These are phyloP conservation scores for Alternaria brassicicola DNA, from an alignment of 2,329 filamentous ascomycete genomes.

Conservation along the genomic window DNA sequence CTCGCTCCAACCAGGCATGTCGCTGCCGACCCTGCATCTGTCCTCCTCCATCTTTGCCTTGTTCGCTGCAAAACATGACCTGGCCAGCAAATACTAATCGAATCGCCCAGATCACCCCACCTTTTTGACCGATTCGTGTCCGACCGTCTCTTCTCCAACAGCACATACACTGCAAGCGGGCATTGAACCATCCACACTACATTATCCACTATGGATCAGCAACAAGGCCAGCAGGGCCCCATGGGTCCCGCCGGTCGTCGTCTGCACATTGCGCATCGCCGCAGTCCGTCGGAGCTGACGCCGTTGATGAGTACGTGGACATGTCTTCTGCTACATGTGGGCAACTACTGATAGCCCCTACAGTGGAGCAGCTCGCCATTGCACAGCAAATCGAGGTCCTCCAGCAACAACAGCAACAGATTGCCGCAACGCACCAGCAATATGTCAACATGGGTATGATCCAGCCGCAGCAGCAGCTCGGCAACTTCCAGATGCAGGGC, in stretches of 20 bases:
- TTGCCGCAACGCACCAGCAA: conserved; percentile 94
- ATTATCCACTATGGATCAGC: conserved; percentile 52
- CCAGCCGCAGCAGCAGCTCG: conserved; percentile 79
- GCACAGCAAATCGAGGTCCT: conserved; percentile 97
- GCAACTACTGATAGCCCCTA: conserved; percentile 30
- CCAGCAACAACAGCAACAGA: conserved; percentile 97
- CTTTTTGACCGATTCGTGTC: conserved; percentile 31
- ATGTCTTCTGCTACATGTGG: conserved; percentile 5
- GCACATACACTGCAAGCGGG: conserved; percentile 27
- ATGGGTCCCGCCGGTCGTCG: conserved; percentile 81
- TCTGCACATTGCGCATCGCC: conserved; percentile 95
- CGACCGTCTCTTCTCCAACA: conserved; percentile 34
- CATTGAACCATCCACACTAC: conserved; percentile 31
- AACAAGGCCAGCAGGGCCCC: conserved; percentile 61
- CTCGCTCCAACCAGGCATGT: conserved; percentile 30
- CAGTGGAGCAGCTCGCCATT: conserved; percentile 96
- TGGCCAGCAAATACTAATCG: conserved; percentile 20
- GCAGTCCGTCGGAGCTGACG: conserved; percentile 95
- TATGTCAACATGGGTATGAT: conserved; percentile 98
- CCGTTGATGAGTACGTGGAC: conserved; percentile 92
- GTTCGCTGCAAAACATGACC: neutral
- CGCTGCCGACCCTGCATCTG: conserved; percentile 29
- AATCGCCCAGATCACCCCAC: conserved; percentile 32
- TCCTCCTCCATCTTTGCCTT: conserved; percentile 2
- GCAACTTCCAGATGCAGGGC: conserved; percentile 64